Conservation (phyloP, 345 rosid species). For the Eucalyptus regnans region DNA sequence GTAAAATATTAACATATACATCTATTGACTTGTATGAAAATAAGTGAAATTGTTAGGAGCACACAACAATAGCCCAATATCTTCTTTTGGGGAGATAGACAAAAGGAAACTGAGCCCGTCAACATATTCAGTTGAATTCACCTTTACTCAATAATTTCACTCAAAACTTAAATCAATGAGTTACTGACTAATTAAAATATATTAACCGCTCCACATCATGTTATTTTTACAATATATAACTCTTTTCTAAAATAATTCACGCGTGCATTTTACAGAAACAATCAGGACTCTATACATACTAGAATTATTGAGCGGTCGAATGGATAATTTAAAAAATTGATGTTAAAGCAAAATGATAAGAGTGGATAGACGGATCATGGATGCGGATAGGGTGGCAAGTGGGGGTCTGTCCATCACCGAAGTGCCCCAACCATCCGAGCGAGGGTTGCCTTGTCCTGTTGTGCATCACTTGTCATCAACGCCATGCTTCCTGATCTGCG, state of each 20-base stretch:
- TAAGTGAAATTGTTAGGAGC: not conserved
- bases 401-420: not conserved
- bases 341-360: not conserved
- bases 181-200: accelerated
- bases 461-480: not conserved
- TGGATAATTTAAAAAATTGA: not conserved
- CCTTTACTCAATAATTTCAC: accelerated
- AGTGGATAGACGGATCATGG: not conserved
- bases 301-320: not conserved
- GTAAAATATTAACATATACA: not conserved
- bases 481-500: not conserved
- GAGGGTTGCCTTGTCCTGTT: not conserved
- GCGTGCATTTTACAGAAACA: not conserved
- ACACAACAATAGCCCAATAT: not conserved
- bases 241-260: no score
- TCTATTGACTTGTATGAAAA: not conserved
- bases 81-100: accelerated
- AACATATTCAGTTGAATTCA: accelerated
- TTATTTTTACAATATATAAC: no score
- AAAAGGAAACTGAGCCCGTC: accelerated
- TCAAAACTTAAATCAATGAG: accelerated
- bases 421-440: not conserved
- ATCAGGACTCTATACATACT: no score
- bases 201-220: no score
- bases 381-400: not conserved